Evolutionary conservation across 768 basidiomycete species (phyloP).

Genomic region (Suillus subalutaceus): DNA sequence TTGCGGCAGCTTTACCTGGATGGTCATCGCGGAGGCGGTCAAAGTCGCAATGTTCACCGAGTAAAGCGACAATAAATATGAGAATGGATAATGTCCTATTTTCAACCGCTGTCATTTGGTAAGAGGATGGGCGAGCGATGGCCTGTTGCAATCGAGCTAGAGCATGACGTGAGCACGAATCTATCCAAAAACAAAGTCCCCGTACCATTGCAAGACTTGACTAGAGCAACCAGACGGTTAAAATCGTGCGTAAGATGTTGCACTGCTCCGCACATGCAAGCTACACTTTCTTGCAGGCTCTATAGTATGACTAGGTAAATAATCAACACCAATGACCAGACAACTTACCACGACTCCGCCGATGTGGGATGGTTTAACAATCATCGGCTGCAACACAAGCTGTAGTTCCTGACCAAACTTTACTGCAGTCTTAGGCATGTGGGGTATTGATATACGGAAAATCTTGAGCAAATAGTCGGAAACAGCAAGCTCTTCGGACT

Average conservation of each 20-base stretch:
- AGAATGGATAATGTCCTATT: constrained; percentile 64
- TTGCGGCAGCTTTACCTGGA: constrained; percentile 46
- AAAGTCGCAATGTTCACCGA: constrained; percentile 89
- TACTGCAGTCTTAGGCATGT: constrained; percentile 86
- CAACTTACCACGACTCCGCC: constrained; percentile 65
- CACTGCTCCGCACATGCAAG: constrained; percentile 88
- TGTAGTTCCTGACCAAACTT: constrained; percentile 91
- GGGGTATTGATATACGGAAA: constrained; percentile 81
- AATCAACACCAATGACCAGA: not conserved
- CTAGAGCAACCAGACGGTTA: constrained; percentile 68
- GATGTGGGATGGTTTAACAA: constrained; percentile 76
- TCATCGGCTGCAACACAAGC: constrained; percentile 82
- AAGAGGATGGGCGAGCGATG: constrained; percentile 45
- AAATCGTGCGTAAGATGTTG: constrained; percentile 89
- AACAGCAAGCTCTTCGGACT: constrained; percentile 84
- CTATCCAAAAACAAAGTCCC: constrained; percentile 5
- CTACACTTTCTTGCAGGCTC: constrained; percentile 90
- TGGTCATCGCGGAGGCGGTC: constrained; percentile 70
- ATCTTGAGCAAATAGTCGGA: constrained; percentile 89
- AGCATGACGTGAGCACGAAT: constrained; percentile 16
- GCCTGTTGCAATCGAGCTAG: constrained; percentile 67
- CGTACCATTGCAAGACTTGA: constrained; percentile 86
- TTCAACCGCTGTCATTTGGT: constrained; percentile 50
- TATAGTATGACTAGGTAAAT: constrained; percentile 30
- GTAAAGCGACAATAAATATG: constrained; percentile 81